Conservation (phyloP, 495 filamentous ascomycete species). For the Aspergillus saccharolyticus region DNA sequence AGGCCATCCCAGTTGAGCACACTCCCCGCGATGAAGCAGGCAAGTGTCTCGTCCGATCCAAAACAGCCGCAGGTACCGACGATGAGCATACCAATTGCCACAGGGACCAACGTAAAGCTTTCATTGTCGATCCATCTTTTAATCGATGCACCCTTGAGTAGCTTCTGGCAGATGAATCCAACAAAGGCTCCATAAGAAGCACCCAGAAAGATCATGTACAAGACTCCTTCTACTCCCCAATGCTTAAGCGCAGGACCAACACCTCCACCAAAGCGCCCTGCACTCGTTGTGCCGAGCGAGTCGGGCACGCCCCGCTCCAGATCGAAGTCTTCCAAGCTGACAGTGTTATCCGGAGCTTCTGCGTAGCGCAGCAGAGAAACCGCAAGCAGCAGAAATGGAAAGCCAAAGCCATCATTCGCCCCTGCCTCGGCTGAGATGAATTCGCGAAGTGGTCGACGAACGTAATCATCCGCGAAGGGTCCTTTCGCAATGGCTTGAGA, state of each 20-base stretch:
- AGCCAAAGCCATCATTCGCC: conserved; percentile 58
- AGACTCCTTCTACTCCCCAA: conserved; percentile 36
- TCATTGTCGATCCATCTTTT: conserved; percentile 36
- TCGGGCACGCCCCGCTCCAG: conserved; percentile 20
- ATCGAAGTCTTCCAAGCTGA: conserved; percentile 21
- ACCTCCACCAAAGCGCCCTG: conserved; percentile 32
- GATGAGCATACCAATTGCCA: conserved; percentile 32
- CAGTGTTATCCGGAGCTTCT: conserved; percentile 27
- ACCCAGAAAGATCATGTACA: conserved; percentile 40
- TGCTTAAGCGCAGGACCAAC: conserved; percentile 31
- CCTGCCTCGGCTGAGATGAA: conserved; percentile 59
- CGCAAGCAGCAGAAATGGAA: conserved; percentile 54
- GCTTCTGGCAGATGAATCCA: conserved; percentile 29
- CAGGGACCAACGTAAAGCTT: conserved; percentile 28
- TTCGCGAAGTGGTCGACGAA: conserved; percentile 51
- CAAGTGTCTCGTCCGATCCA: conserved; percentile 37
- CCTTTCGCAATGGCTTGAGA: conserved; percentile 60
- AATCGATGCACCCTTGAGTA: conserved; percentile 24
- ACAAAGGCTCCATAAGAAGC: conserved; percentile 31
- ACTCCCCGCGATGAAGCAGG: conserved; percentile 37
- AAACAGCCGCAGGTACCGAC: conserved; percentile 39
- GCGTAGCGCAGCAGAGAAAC: conserved; percentile 51
- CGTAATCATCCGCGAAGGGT: conserved; percentile 57
- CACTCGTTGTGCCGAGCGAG: conserved; percentile 27
- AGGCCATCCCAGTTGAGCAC: conserved; percentile 37